A percentile compares a stretch with the other conserved stretches of the same genome.
These are phyloP conservation scores for Candida oleophila DNA, from an alignment of 805 yeast species.

Conservation along the genomic window DNA sequence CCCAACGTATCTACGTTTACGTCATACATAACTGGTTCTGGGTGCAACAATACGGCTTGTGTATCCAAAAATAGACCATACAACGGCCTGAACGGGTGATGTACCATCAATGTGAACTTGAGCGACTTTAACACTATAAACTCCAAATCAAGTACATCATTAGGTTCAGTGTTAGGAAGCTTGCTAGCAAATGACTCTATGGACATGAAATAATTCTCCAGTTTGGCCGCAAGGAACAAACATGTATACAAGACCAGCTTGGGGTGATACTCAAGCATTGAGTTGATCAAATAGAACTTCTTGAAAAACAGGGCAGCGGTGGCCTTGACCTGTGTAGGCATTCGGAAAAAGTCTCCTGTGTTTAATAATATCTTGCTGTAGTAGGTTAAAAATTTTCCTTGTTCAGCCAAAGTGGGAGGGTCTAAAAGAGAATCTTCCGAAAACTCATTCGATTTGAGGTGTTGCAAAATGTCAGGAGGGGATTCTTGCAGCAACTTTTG, in stretches of 20 bases:
- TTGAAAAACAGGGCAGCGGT: constrained; percentile 83
- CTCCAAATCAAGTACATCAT: constrained; percentile 73
- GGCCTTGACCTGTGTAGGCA: constrained; percentile 86
- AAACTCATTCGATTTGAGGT: constrained; percentile 21
- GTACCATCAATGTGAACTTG: constrained; percentile 77
- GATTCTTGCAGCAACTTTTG: constrained; percentile 16
- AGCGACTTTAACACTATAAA: constrained; percentile 72
- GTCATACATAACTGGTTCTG: constrained; percentile 45
- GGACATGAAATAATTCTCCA: constrained; percentile 87
- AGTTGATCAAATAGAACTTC: constrained; percentile 74
- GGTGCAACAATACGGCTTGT: constrained; percentile 54
- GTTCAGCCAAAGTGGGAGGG: constrained; percentile 67
- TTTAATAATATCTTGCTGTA: constrained; percentile 72
- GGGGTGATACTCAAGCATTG: constrained; percentile 88
- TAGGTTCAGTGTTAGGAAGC: constrained; percentile 64
- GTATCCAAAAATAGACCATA: constrained; percentile 94
- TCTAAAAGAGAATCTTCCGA: constrained; percentile 32
- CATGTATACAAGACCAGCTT: constrained; percentile 69
- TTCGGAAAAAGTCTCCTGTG: constrained; percentile 67
- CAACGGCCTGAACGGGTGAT: constrained; percentile 86
- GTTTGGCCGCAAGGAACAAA: constrained; percentile 86
- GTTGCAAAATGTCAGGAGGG: constrained; percentile 12
- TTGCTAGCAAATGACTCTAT: constrained; percentile 75
- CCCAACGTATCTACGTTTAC: constrained; percentile 56
- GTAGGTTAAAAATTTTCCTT: constrained; percentile 60